These are phyloP conservation scores for Russula virescens DNA, from an alignment of 768 basidiomycete species.

Conservation along the genomic window DNA sequence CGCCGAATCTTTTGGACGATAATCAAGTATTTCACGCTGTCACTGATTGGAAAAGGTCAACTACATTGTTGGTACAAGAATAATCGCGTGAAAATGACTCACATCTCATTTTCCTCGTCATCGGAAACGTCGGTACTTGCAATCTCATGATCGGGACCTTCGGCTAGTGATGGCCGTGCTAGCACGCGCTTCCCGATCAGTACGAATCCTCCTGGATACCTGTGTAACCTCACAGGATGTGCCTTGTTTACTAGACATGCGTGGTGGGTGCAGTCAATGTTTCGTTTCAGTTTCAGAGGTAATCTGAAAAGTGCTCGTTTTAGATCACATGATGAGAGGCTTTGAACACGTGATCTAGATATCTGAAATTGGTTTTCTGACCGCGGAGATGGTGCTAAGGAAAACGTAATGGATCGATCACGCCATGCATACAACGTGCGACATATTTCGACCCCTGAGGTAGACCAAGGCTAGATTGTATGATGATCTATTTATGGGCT, in stretches of 20 bases:
- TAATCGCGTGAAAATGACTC: neutral
- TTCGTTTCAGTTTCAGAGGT: neutral
- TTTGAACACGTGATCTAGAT: neutral
- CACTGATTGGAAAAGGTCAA: neutral
- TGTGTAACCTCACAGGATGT: neutral
- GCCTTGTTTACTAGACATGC: neutral
- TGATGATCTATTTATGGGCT: too few species aligned
- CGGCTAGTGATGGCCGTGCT: neutral
- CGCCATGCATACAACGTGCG: too few species aligned
- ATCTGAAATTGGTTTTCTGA: too few species aligned
- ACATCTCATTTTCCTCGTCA: constrained; percentile 9
- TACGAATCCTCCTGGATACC: neutral
- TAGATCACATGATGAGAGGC: too few species aligned
- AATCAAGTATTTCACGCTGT: constrained; percentile 12
- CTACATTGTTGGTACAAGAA: neutral
- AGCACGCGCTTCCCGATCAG: neutral
- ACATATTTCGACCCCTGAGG: too few species aligned
- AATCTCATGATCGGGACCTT: constrained; percentile 1
- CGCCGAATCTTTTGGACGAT: constrained; percentile 14
- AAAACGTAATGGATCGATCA: too few species aligned
- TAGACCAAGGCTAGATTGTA: too few species aligned
- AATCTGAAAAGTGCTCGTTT: neutral
- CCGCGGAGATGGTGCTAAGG: too few species aligned
- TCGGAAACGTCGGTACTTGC: constrained; percentile 1
- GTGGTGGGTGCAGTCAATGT: neutral